Percentiles rank a stretch among this genome's conserved stretches.
Evolutionary conservation across 257 asterid genomes (phyloP).

Genomic region (Euphrasia confusa): DNA sequence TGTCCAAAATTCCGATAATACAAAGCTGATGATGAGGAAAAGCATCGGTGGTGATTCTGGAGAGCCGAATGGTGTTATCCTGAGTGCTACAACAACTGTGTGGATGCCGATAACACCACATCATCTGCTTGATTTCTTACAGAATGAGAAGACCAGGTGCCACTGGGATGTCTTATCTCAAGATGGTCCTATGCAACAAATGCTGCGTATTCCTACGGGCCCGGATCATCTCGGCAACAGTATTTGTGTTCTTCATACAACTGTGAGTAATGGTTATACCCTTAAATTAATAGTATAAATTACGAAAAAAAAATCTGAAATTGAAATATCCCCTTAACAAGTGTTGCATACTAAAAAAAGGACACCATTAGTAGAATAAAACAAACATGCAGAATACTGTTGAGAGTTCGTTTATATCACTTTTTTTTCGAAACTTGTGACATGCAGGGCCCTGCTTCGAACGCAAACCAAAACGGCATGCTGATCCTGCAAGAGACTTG

Average conservation of each 20-base stretch:
- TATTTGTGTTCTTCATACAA: conserved; percentile 47
- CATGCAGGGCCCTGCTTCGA: conserved; percentile 40
- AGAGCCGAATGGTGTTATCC: conserved; percentile 66
- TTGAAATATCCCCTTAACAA: no score
- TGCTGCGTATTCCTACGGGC: conserved; percentile 56
- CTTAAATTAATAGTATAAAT: no score
- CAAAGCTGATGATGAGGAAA: conserved; percentile 55
- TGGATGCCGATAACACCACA: conserved; percentile 62
- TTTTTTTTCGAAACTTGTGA: not conserved
- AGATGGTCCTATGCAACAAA: conserved; percentile 58
- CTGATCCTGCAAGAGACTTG: conserved; percentile 69
- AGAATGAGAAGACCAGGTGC: conserved; percentile 50
- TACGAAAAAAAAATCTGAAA: no score
- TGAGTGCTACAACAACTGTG: conserved; percentile 67
- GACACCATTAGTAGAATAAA: no score
- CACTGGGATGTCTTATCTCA: conserved; percentile 75
- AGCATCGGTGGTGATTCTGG: conserved; percentile 48
- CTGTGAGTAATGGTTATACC: conserved; percentile 41
- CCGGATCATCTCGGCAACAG: conserved; percentile 48
- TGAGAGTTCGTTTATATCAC: no score
- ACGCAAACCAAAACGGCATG: conserved; percentile 34
- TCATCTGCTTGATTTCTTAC: conserved; percentile 53
- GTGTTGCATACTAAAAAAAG: no score
- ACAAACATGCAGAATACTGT: no score
- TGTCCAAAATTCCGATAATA: conserved; percentile 48